Evolutionary conservation across 345 rosid species (phyloP), one percentile per base, ranked within the genome.

Genomic region (Salix dunnii): DNA sequence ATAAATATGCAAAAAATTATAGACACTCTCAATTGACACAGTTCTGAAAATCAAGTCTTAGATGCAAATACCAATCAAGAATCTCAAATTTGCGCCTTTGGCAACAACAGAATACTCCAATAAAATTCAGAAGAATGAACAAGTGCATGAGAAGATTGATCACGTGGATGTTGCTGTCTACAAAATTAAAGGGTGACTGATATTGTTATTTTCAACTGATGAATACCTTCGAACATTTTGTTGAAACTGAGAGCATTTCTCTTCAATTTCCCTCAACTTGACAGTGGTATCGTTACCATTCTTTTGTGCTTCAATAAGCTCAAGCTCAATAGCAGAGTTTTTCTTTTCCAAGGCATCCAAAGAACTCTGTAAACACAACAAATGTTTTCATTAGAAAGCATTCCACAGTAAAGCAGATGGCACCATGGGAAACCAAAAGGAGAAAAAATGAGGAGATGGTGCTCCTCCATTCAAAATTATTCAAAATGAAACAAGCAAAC

Each of bases 241-340:
- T 79, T 89, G 96, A 78, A 95, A 86, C 80, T 85, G 87, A 82
- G 86, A 84, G 83, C 92, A 89, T 81, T 81, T 90, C 74, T 80
- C 84, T 77, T 95, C 97, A 78, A 90, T 82, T 81, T 88, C 93
- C 77, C 69, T 84, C 68, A 91, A 86, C 85, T 90, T 95, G 71
- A 84, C 77, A 63, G 84, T 77, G 36, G 89, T 83, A 81, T 84
- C 88, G 81, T 28, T 77, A 74, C 82, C 84, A 70, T 86, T 82
- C 73, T 80, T 90, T 70, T 86, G 89, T 76, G 94, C 92, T 77
- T 83, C 86, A 73, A 71, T 67, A 74, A 95, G 92, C 82, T 91
- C 94, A 83, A 84, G 85, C 83, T 90, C 93, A 80, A 95, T 81
- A 67, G 87, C 67, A 23, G 80, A 83, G 79, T 95, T 95, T 87